Base-by-base conservation (phyloP, 2,329 filamentous ascomycete genomes). In the Pestalotiopsis sp. region DNA sequence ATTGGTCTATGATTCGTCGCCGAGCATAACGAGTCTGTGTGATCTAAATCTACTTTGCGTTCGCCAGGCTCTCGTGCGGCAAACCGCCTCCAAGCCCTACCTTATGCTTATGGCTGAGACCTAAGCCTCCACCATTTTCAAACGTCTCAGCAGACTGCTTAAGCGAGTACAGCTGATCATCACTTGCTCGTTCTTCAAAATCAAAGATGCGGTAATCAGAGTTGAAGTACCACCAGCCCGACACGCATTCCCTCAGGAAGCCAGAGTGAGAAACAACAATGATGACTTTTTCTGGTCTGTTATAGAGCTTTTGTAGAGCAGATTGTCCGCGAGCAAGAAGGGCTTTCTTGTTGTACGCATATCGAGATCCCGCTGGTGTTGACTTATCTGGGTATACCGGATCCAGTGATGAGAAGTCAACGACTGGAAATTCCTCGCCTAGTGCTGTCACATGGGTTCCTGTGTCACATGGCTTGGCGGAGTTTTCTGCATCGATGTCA, bases 231-330 rank as follows among this genome's bases (percentile, higher is more conserved):
- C 81, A 86, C 71, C 81, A 81, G 2, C 88, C 86, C 9, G 83
- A 84, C 7, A 92, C 84, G 9, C 84, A 88, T 3, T 82, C 76
- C n/a, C 89, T 80, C 70, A 92, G 73, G 75, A 92, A 92, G 0
- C 85, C 88, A 2, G 90, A 88, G 78, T 92, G 90, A 1, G 87
- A 87, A 3, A 92, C 89, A 0, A 92, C 89, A 11, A 90, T 83
- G 66, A 92, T 84, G 65, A 90, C 82, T 72, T 88, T 87, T 78
- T 92, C 90, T 0, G 86, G 84, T 0, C 90, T 82, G 13, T 73
- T 71, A 69, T 85, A 81, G 27, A 92, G 80, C 31, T 82, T 80
- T 39, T 79, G 78, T 1, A 92, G 81, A 57, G 82, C 83, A 0
- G 78, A 76, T 72, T 86, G 84, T 0, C 85, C 90, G 13, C 91